A percentile compares a stretch with the other conserved stretches of the same genome.
These are phyloP conservation scores for Alternaria postmessia DNA, from an alignment of 2,329 filamentous ascomycete genomes.

Conservation along the genomic window DNA sequence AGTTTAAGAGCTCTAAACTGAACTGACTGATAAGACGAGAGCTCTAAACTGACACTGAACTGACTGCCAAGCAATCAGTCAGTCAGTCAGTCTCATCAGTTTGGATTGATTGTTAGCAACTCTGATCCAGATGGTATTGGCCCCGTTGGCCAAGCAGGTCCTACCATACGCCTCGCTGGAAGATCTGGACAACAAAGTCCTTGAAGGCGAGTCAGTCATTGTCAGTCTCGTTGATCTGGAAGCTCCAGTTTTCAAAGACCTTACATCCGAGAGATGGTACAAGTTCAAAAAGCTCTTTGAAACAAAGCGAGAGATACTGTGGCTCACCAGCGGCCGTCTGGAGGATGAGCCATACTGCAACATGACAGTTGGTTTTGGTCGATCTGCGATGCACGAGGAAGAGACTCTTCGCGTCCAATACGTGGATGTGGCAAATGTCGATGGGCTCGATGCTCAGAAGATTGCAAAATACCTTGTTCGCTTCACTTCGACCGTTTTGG, in stretches of 20 bases:
- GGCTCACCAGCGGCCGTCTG: slow-evolving; percentile 20
- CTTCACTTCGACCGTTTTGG: background rate
- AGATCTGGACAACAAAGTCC: background rate
- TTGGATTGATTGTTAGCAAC: no score
- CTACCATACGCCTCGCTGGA: background rate
- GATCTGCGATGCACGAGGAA: slow-evolving; percentile 12
- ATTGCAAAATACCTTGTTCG: background rate
- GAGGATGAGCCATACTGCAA: slow-evolving; percentile 11
- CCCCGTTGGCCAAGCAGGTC: background rate
- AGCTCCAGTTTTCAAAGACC: slow-evolving; percentile 5
- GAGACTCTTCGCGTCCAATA: slow-evolving; percentile 2
- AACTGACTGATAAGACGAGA: no score
- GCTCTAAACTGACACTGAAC: no score
- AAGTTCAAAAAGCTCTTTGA: slow-evolving; percentile 6
- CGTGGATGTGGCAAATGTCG: background rate
- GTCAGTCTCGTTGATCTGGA: slow-evolving; percentile 15
- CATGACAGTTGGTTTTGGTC: slow-evolving; percentile 18
- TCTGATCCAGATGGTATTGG: background rate
- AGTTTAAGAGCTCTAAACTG: no score
- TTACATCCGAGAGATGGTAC: background rate
- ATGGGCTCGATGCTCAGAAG: background rate
- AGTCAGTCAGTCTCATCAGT: no score
- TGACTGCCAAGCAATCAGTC: no score
- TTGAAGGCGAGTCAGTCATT: background rate
- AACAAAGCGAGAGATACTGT: slow-evolving; percentile 12